Conservation (phyloP, 768 basidiomycete genomes). For the Pleurotus djamor region DNA sequence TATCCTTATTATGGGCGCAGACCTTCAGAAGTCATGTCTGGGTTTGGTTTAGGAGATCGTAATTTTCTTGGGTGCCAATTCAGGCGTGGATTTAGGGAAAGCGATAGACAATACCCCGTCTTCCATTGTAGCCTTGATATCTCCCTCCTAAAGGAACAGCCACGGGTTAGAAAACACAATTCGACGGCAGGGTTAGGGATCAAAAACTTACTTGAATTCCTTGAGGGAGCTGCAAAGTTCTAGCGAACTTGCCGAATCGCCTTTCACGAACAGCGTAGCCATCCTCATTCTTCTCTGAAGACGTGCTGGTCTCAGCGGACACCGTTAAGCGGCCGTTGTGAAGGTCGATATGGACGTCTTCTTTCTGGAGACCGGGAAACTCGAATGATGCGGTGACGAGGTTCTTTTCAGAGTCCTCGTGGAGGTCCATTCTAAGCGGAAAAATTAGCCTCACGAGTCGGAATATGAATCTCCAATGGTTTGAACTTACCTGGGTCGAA, state of each 20-base stretch:
- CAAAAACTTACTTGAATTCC: slow-evolving; percentile 43
- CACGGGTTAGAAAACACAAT: background rate
- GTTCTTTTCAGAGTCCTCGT: slow-evolving; percentile 47
- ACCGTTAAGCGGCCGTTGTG: slow-evolving; percentile 48
- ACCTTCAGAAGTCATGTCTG: background rate
- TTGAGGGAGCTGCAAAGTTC: slow-evolving; percentile 49
- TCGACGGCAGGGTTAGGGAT: background rate
- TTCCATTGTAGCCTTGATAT: slow-evolving; percentile 43
- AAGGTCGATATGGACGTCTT: slow-evolving; percentile 52
- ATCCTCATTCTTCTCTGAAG: slow-evolving; percentile 30
- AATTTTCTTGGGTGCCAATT: slow-evolving; percentile 44
- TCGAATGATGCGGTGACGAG: slow-evolving; percentile 58
- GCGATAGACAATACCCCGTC: slow-evolving; percentile 45
- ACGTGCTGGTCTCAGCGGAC: slow-evolving; percentile 44
- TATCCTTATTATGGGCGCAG: background rate
- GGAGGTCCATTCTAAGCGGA: slow-evolving; percentile 50
- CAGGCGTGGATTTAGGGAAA: slow-evolving; percentile 44
- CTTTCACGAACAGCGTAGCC: slow-evolving; percentile 51
- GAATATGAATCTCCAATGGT: background rate
- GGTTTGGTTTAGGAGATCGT: slow-evolving; percentile 13
- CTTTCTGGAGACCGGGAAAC: slow-evolving; percentile 53
- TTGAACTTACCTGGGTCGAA: background rate
- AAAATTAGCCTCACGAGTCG: background rate
- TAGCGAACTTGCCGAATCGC: slow-evolving; percentile 41
- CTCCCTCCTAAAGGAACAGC: background rate